A percentile compares a stretch with the other conserved stretches of the same genome.
These are phyloP conservation scores for Emydomyces testavorans DNA, from an alignment of 2,329 filamentous ascomycete genomes.

Conservation along the genomic window DNA sequence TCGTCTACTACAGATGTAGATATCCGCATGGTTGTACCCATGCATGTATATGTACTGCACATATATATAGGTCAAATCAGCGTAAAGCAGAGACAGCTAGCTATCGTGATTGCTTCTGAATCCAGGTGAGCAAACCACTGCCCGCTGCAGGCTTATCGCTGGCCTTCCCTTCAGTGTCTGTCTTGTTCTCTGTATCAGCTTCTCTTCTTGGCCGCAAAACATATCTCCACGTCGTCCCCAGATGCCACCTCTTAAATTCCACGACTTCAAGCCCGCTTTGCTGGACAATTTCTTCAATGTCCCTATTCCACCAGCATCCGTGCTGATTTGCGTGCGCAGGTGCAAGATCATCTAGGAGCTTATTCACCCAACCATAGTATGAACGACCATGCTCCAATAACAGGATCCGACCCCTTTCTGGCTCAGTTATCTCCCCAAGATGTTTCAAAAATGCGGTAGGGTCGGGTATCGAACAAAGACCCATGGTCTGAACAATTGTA, in stretches of 20 bases:
- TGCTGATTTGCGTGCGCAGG: conserved; percentile 39
- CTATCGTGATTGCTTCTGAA: conserved; percentile 6
- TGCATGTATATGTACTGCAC: not conserved
- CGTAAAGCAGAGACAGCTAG: not conserved
- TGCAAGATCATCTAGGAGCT: conserved; percentile 38
- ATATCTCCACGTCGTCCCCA: conserved; percentile 40
- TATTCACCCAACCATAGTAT: conserved; percentile 38
- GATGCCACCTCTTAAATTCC: conserved; percentile 37
- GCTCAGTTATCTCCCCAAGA: conserved; percentile 31
- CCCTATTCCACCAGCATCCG: conserved; percentile 44
- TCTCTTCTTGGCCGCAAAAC: conserved; percentile 27
- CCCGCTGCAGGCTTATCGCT: not conserved
- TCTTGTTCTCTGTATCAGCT: not conserved
- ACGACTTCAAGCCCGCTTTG: conserved; percentile 39
- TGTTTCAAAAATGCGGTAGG: conserved; percentile 34
- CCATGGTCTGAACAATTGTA: conserved; percentile 42
- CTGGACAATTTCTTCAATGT: conserved; percentile 39
- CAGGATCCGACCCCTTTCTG: conserved; percentile 33
- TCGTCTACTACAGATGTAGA: not conserved
- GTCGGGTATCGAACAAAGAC: conserved; percentile 38
- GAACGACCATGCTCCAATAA: conserved; percentile 41
- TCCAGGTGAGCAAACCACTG: conserved; percentile 1
- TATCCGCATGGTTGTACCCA: not conserved
- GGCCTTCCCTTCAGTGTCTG: not conserved
- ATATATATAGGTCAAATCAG: not conserved